Conservation (phyloP, 2,329 filamentous ascomycete genomes). For the Colletotrichum theobromicola region DNA sequence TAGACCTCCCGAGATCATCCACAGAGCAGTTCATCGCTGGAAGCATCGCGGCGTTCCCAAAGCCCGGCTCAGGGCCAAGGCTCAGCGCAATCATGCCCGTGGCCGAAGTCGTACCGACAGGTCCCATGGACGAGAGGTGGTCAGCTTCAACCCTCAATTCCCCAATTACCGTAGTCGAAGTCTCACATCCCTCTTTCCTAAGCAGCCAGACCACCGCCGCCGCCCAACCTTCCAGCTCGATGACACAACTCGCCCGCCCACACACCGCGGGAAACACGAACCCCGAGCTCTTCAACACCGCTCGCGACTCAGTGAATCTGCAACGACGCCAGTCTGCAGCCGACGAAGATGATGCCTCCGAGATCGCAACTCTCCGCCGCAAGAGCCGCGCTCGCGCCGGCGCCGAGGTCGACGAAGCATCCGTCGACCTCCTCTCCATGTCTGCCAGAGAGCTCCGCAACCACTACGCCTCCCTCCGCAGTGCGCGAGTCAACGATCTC, state of each 20-base stretch:
- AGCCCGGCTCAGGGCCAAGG: slow-evolving; percentile 21
- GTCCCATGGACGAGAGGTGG: slow-evolving; percentile 12
- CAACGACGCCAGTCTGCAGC: not conserved
- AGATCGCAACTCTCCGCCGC: not conserved
- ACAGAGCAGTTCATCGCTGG: slow-evolving; percentile 6
- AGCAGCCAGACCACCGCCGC: not conserved
- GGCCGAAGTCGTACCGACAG: slow-evolving; percentile 34
- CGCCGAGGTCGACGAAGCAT: not conserved
- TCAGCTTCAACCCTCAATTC: slow-evolving; percentile 19
- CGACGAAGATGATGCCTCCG: not conserved
- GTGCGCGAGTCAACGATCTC: slow-evolving; percentile 4
- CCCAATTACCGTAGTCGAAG: not conserved
- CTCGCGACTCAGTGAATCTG: not conserved
- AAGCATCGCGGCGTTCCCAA: slow-evolving; percentile 1
- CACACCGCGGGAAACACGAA: not conserved
- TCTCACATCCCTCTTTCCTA: not conserved
- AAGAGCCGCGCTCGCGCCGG: not conserved
- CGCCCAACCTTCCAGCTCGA: not conserved
- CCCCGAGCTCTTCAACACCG: not conserved
- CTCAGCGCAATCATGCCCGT: slow-evolving; percentile 46
- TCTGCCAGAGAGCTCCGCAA: slow-evolving; percentile 13
- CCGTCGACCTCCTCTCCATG: not conserved
- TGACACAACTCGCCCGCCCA: not conserved
- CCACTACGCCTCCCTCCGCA: slow-evolving; percentile 18
- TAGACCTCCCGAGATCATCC: not conserved